These are phyloP conservation scores for Arthrobotrys conoides DNA, from an alignment of 2,329 filamentous ascomycete genomes.

Conservation along the genomic window DNA sequence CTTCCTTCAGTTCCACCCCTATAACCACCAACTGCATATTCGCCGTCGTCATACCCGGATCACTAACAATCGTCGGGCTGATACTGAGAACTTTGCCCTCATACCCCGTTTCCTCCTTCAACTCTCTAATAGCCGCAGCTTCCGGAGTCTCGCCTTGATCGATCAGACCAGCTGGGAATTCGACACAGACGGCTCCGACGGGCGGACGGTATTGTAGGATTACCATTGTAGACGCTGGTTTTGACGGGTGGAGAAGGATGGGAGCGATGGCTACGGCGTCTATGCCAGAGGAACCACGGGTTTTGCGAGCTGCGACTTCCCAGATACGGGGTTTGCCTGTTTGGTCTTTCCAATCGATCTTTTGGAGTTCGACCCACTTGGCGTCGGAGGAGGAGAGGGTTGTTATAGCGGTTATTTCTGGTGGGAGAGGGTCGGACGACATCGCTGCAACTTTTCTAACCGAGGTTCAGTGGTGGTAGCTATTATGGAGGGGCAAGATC, in stretches of 20 bases:
- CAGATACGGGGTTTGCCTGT: slow-evolving; percentile 69
- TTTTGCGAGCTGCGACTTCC: slow-evolving; percentile 71
- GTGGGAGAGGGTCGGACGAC: slow-evolving; percentile 68
- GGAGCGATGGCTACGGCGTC: slow-evolving; percentile 74
- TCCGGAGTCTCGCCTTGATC: slow-evolving; percentile 73
- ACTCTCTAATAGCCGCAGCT: slow-evolving; percentile 73
- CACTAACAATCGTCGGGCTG: slow-evolving; percentile 78
- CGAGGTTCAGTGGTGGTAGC: neutral
- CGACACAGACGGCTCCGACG: slow-evolving; percentile 73
- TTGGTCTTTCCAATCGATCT: slow-evolving; percentile 71
- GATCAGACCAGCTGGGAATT: slow-evolving; percentile 75
- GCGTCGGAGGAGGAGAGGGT: slow-evolving; percentile 71
- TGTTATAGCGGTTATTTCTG: slow-evolving; percentile 69
- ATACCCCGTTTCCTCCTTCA: slow-evolving; percentile 76
- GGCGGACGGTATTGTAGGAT: slow-evolving; percentile 75
- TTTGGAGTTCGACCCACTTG: slow-evolving; percentile 73
- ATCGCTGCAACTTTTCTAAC: slow-evolving; percentile 64
- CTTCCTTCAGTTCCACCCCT: slow-evolving; percentile 70
- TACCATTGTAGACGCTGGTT: slow-evolving; percentile 71
- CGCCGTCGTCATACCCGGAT: slow-evolving; percentile 74
- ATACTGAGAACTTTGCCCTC: slow-evolving; percentile 72
- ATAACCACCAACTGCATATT: slow-evolving; percentile 76
- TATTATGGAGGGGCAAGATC: neutral
- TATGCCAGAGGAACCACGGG: slow-evolving; percentile 72
- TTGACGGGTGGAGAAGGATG: slow-evolving; percentile 70